Base-by-base conservation (phyloP, 768 basidiomycete genomes). In the Polyporus arcularius region DNA sequence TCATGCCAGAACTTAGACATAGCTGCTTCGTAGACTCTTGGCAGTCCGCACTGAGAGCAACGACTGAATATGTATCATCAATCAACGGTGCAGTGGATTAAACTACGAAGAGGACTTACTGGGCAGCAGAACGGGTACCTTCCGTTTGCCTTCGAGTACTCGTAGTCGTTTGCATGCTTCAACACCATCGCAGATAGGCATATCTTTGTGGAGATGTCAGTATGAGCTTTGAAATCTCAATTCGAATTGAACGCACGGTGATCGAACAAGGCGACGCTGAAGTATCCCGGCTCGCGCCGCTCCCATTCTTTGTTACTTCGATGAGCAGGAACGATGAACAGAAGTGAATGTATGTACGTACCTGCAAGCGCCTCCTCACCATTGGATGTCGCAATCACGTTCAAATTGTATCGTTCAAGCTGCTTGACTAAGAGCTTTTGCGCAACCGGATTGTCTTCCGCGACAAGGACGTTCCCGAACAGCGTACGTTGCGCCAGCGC, bases 1-100 rank as follows among this genome's bases (percentile, higher is more conserved):
- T 88, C 89, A 91, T 91, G 10, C 89, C 89, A 3, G 87, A 86
- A 63, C 86, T 89, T n/a, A 90, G 72, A 65, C 89, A 91, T 10
- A 89, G 78, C 68, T 85, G 82, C 67, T 89, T 89, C 1, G 89
- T 89, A 4, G 87, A 88, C 53, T 88, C 87, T 72, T 90, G 88
- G 65, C 86, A 88, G 71, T 91, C 89, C 2, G 88, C 89, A 67
- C 87, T 88, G 53, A 91, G 72, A 3, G 88, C 89, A 40, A 89
- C 81, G 54, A 91, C 88, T 89, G 11, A 3, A 12, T 28, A 15
- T 41, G 30, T 30, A 30, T 21, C 8, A 26, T 21, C 12, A 49
- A 11, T 15, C 26, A 11, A 18, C 10, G 31, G 15, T 14, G 2
- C 21, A 21, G 14, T 9, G 21, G n/a, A 4, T 11, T 26, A 26